Percentiles rank a stretch among this genome's conserved stretches.
phyloP scores from a whole-genome alignment of 2,329 filamentous ascomycete genomes.

The Ophiostoma sp. region DNA sequence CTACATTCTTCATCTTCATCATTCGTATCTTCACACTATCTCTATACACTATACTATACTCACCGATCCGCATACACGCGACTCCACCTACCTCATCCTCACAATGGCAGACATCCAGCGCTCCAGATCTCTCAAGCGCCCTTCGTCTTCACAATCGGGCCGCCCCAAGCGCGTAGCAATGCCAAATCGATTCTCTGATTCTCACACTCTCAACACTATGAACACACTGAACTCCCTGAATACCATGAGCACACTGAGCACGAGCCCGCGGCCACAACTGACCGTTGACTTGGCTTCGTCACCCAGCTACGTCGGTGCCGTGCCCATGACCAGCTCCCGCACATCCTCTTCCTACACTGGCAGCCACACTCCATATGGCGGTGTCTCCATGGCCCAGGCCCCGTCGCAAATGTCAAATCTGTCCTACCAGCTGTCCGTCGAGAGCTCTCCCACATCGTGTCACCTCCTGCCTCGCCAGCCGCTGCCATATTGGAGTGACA shows the following conservation, averaged over 20 bases:
- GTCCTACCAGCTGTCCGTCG: neutral
- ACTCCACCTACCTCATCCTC: neutral
- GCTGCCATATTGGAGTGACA: neutral
- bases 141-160: neutral
- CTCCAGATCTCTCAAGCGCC: constrained; percentile 1
- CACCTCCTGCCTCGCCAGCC: neutral
- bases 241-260: neutral
- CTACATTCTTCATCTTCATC: too few species aligned
- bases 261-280: neutral
- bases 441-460: neutral
- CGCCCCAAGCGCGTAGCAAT: neutral
- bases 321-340: neutral
- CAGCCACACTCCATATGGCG: neutral
- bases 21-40: neutral
- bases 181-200: neutral
- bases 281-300: neutral
- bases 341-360: neutral
- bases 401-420: neutral
- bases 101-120: neutral
- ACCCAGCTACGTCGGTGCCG: neutral
- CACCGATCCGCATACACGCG: neutral
- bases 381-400: neutral
- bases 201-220: neutral
- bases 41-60: neutral
- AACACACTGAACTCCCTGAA: neutral